Evolutionary conservation across 2,329 filamentous ascomycete genomes (phyloP).

Genomic region (Didymella keratinophila): DNA sequence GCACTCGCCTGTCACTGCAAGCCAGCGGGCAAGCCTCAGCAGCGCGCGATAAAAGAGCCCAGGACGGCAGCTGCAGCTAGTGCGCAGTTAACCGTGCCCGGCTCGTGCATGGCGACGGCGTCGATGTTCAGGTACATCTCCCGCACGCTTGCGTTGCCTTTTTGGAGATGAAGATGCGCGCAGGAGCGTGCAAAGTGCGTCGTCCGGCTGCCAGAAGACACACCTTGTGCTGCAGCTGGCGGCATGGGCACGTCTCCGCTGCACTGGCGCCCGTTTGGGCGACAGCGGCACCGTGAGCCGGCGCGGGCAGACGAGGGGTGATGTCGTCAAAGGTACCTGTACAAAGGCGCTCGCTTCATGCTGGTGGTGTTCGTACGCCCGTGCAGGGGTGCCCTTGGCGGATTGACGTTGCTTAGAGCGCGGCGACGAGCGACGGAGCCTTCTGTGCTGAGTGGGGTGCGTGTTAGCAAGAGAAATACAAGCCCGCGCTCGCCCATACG

Average conservation of each 20-base stretch:
- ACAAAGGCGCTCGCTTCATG: constrained; percentile 28
- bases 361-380: constrained; percentile 33
- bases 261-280: constrained; percentile 4
- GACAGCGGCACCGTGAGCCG: constrained; percentile 21
- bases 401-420: constrained; percentile 36
- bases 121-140: constrained; percentile 43
- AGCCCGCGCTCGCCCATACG: constrained; percentile 27
- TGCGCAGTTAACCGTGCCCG: constrained; percentile 35
- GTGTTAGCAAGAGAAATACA: constrained; percentile 41
- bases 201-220: background rate
- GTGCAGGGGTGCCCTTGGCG: constrained; percentile 34
- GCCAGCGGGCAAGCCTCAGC: constrained; percentile 14
- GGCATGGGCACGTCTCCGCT: constrained; percentile 1
- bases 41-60: constrained; percentile 25
- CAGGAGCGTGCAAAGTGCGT: background rate
- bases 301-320: constrained; percentile 11
- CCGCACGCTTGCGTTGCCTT: constrained; percentile 27
- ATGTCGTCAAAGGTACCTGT: constrained; percentile 31
- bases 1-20: constrained; percentile 22
- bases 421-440: constrained; percentile 22
- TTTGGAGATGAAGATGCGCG: constrained; percentile 12
- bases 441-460: constrained; percentile 33
- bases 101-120: constrained; percentile 33
- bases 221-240: background rate
- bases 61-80: constrained; percentile 35